A percentile compares a stretch with the other conserved stretches of the same genome.
Conservation (phyloP, 1,139 yeast species). For the Diutina scorzettiae region DNA sequence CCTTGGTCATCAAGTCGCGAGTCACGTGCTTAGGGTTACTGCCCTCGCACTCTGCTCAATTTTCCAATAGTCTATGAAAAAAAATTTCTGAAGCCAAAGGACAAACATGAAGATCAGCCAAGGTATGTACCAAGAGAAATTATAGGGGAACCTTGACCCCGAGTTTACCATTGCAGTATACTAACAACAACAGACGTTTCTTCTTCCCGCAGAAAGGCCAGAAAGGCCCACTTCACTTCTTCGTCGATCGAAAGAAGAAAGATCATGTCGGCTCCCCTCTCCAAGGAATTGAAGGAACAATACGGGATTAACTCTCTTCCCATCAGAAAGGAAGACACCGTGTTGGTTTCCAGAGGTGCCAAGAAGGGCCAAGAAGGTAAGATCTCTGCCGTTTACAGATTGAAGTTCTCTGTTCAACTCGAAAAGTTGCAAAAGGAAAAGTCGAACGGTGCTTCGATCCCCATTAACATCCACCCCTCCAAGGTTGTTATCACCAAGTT, state of each 20-base stretch:
- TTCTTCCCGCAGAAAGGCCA: conserved; percentile 98
- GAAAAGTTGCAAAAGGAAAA: conserved; percentile 97
- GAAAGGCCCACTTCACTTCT: conserved; percentile 99
- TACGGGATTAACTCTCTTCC: conserved; percentile 95
- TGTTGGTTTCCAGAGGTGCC: conserved; percentile 94
- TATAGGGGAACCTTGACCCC: background rate
- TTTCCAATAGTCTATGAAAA: background rate
- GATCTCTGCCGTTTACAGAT: conserved; percentile 97
- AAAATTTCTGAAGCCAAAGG: conserved; percentile 7
- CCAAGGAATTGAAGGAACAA: conserved; percentile 97
- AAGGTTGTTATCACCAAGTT: conserved; percentile 98
- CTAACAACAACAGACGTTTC: conserved; percentile 74
- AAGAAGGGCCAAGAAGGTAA: conserved; percentile 99
- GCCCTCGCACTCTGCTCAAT: background rate
- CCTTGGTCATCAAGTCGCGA: background rate
- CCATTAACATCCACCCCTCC: conserved; percentile 96
- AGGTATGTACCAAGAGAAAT: conserved; percentile 32
- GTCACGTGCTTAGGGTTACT: conserved; percentile 6
- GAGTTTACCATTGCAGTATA: conserved; percentile 8
- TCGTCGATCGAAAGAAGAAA: conserved; percentile 95
- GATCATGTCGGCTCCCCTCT: conserved; percentile 96
- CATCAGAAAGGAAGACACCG: conserved; percentile 97
- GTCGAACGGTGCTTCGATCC: conserved; percentile 96
- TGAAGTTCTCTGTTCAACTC: conserved; percentile 91
- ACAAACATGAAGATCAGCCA: conserved; percentile 53